Percentiles rank a stretch among this genome's conserved stretches.
Evolutionary conservation across 495 filamentous ascomycete species (phyloP).

Genomic region (Bacidia gigantensis): DNA sequence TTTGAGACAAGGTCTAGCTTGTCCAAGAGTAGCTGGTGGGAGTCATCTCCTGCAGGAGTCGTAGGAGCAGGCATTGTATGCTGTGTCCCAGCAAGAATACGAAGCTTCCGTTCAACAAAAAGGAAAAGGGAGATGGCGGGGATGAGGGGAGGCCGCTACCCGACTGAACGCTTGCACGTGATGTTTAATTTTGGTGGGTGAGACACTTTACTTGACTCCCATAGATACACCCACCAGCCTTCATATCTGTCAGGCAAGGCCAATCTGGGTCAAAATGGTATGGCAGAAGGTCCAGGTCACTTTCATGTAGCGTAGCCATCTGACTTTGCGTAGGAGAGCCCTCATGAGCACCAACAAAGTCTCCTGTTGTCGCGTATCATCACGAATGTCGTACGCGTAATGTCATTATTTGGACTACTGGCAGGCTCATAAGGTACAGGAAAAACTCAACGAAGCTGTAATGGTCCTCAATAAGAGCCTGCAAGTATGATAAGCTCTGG

Average conservation of each 20-base stretch:
- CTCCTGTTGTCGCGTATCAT: slow-evolving; percentile 88
- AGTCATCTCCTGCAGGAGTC: slow-evolving; percentile 32
- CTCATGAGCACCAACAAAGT: slow-evolving; percentile 94
- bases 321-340: slow-evolving; percentile 90
- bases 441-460: slow-evolving; percentile 93
- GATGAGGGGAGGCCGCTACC: too few species aligned
- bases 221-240: too few species aligned
- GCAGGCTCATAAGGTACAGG: slow-evolving; percentile 36
- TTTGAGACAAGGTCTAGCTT: slow-evolving; percentile 72
- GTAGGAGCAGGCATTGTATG: slow-evolving; percentile 25
- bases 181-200: too few species aligned
- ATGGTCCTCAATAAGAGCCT: slow-evolving; percentile 84
- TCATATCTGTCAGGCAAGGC: too few species aligned
- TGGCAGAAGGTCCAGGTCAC: too few species aligned
- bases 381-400: slow-evolving; percentile 72
- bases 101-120: too few species aligned
- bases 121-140: too few species aligned
- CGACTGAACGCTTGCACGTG: too few species aligned
- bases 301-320: too few species aligned
- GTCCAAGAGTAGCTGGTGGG: slow-evolving; percentile 55
- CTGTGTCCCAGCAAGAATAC: too few species aligned
- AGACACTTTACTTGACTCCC: too few species aligned
- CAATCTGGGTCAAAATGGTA: background rate
- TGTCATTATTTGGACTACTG: background rate
- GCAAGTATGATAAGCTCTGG: slow-evolving; percentile 40